These are phyloP conservation scores for Lodderomyces pseudojiufengensis DNA, from an alignment of 1,139 yeast species.

Conservation along the genomic window DNA sequence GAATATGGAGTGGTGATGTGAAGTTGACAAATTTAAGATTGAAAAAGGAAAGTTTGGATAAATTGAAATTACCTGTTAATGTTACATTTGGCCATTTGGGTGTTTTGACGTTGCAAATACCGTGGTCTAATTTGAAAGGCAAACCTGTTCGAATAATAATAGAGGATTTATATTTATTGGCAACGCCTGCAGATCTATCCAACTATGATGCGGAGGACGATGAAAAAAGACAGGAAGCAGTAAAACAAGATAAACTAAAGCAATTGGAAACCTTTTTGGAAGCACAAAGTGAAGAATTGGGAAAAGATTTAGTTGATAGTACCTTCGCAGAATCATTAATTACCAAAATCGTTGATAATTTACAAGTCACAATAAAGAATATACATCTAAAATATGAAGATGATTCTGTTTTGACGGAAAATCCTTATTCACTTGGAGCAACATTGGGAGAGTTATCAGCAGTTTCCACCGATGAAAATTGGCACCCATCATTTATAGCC, in stretches of 20 bases:
- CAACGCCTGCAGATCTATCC: slow-evolving; percentile 60
- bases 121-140: slow-evolving; percentile 92
- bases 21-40: slow-evolving; percentile 72
- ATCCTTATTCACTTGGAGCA: slow-evolving; percentile 79
- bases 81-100: slow-evolving; percentile 93
- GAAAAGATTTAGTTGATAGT: slow-evolving; percentile 55
- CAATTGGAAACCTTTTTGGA: slow-evolving; percentile 60
- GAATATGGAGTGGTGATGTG: slow-evolving; percentile 98
- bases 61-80: slow-evolving; percentile 78
- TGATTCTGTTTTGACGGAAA: slow-evolving; percentile 56
- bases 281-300: slow-evolving; percentile 37
- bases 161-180: slow-evolving; percentile 81
- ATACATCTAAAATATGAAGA: slow-evolving; percentile 94
- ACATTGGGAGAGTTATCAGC: slow-evolving; percentile 87
- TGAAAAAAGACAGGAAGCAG: slow-evolving; percentile 53
- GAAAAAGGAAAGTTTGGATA: slow-evolving; percentile 80
- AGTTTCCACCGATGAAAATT: slow-evolving; percentile 77
- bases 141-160: slow-evolving; percentile 91
- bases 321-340: slow-evolving; percentile 83
- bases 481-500: slow-evolving; percentile 85
- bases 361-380: slow-evolving; percentile 88
- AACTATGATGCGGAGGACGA: slow-evolving; percentile 67
- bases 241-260: slow-evolving; percentile 66
- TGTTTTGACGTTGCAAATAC: slow-evolving; percentile 83
- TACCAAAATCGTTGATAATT: slow-evolving; percentile 86